Conservation (phyloP, 768 basidiomycete species). For the Russula sp. region DNA sequence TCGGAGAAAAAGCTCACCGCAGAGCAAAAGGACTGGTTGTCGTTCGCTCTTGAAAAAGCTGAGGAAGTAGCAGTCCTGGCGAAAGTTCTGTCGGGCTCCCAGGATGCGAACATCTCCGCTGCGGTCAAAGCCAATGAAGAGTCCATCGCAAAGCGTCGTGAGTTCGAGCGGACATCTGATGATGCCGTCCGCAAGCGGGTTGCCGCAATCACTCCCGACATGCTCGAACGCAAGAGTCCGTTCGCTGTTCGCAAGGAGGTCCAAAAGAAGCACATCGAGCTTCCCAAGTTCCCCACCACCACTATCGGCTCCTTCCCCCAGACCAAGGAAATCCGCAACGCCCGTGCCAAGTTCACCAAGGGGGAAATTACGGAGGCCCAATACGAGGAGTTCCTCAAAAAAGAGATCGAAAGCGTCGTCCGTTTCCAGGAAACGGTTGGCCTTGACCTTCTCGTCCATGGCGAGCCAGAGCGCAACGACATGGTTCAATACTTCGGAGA, state of each 20-base stretch:
- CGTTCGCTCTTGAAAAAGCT: conserved; percentile 96
- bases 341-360: conserved; percentile 93
- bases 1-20: conserved; percentile 85
- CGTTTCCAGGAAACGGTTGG: conserved; percentile 96
- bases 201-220: conserved; percentile 78
- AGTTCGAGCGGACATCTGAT: conserved; percentile 91
- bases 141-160: conserved; percentile 90
- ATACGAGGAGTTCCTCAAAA: conserved; percentile 98
- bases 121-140: conserved; percentile 84
- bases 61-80: conserved; percentile 85
- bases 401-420: conserved; percentile 91
- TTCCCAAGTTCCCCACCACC: conserved; percentile 97
- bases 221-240: conserved; percentile 82
- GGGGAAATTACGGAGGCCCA: conserved; percentile 77
- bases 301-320: conserved; percentile 99
- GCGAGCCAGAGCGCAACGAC: conserved; percentile 98
- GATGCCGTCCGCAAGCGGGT: conserved; percentile 94
- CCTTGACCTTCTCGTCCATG: conserved; percentile 96
- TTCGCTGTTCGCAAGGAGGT: conserved; percentile 84
- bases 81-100: conserved; percentile 76
- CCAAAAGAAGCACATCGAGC: conserved; percentile 81
- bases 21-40: conserved; percentile 96
- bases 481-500: conserved; percentile 99
- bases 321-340: conserved; percentile 98
- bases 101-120: conserved; percentile 60